Base-by-base conservation (phyloP, 306 rosid species). In the Casuarina cunninghamiana region DNA sequence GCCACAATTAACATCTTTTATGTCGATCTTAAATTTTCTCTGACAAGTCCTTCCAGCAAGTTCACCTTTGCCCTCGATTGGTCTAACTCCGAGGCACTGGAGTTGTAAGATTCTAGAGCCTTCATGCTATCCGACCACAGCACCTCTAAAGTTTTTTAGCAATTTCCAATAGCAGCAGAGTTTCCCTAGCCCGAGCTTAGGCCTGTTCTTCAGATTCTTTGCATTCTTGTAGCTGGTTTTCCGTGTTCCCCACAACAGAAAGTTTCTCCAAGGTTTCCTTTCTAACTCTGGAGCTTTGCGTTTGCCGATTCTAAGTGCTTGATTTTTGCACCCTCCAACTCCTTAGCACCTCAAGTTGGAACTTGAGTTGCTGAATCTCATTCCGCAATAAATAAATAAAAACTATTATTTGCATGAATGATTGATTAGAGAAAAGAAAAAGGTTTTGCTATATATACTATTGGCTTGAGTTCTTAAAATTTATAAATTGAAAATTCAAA, bases 171-270 rank as follows among this genome's bases (percentile, higher is more conserved):
- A 87, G 98, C 77, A 78, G 81, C 82, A 84, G 84, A 60, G 98
- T 89, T 82, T 90, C 91, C 12, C 69, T 75, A 15, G 80, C 88
- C 73, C 86, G 75, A 69, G 75, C 86, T 76, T 83, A 86, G 46
- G 94, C 91, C 72, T 84, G 87, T 69, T 87, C 82, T 89, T 93
- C 98, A 0, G 97, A 87, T 69, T 85, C 91, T 79, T 86, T 84
- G 78, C 84, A 86, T 61, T 75, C 87, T 42, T 72, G 79, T 32
- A 95, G 63, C 69, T 91, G 89, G 42, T 19, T 76, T 81, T 89
- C 85, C 91, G 88, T 88, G 86, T 72, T 82, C 72, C 87, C 90
- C 79, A 90, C 81, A 74, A 88, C 81, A 77, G 89, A 88, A 78
- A 13, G 93, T 80, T 80, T 93, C 91, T 58, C 89, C 85, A 72